Conservation (phyloP, 768 basidiomycete genomes). For the Podaxis sp. region DNA sequence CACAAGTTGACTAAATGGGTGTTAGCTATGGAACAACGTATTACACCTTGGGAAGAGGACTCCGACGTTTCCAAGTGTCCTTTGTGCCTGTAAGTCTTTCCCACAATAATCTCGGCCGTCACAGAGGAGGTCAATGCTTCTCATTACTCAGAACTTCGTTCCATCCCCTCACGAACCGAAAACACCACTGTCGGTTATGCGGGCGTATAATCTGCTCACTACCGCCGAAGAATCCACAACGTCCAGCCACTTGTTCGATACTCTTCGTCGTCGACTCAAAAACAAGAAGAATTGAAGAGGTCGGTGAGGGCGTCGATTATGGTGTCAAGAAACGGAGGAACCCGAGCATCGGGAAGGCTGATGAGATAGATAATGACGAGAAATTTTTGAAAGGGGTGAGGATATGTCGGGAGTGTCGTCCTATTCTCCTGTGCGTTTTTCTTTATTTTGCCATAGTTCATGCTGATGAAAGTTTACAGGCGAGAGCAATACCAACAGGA, state of each 20-base stretch:
- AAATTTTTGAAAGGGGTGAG: slow-evolving; percentile 88
- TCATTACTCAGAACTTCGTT: slow-evolving; percentile 56
- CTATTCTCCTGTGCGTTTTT: slow-evolving; percentile 66
- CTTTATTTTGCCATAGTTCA: neutral
- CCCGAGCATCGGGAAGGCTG: slow-evolving; percentile 32
- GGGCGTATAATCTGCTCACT: slow-evolving; percentile 90
- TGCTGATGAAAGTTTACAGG: slow-evolving; percentile 35
- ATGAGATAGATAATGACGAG: slow-evolving; percentile 56
- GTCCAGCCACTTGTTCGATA: slow-evolving; percentile 68
- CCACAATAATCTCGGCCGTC: neutral
- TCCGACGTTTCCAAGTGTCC: slow-evolving; percentile 74
- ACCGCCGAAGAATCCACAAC: slow-evolving; percentile 69
- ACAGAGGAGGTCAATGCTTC: neutral
- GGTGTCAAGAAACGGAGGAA: slow-evolving; percentile 60
- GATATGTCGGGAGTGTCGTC: slow-evolving; percentile 82
- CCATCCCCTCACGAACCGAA: slow-evolving; percentile 86
- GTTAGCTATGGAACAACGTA: slow-evolving; percentile 79
- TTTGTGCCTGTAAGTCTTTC: slow-evolving; percentile 68
- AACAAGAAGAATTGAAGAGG: slow-evolving; percentile 78
- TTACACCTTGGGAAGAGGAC: slow-evolving; percentile 96
- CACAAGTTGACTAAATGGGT: neutral
- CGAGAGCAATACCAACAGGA: slow-evolving; percentile 80
- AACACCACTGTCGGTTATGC: slow-evolving; percentile 95
- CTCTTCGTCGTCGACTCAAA: slow-evolving; percentile 85
- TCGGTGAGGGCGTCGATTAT: slow-evolving; percentile 80